phyloP scores from a whole-genome alignment of 768 basidiomycete genomes.

The Suillus subaureus region DNA sequence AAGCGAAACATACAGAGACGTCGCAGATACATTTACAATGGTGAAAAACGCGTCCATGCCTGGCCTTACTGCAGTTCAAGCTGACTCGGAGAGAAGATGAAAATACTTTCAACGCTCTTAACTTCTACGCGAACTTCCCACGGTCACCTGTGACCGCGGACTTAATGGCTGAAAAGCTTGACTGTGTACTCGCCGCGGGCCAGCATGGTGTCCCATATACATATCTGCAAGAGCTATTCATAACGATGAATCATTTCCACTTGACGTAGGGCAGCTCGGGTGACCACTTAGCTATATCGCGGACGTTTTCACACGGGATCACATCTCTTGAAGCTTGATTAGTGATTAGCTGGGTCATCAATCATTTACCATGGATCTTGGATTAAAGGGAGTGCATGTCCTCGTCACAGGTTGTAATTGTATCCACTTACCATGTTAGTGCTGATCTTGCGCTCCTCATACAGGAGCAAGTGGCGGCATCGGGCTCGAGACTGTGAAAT shows the following conservation, averaged over 20 bases:
- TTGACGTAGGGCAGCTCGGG: not conserved
- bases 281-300: slow-evolving; percentile 5
- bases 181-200: too few species aligned
- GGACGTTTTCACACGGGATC: not conserved
- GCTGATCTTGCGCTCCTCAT: not conserved
- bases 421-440: not conserved
- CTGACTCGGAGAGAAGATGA: not conserved
- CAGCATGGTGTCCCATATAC: too few species aligned
- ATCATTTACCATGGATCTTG: slow-evolving; percentile 51
- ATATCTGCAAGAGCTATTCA: not conserved
- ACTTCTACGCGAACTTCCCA: not conserved
- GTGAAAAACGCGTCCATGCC: slow-evolving; percentile 32
- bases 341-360: too few species aligned
- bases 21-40: slow-evolving; percentile 60
- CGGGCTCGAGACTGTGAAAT: slow-evolving; percentile 59
- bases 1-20: slow-evolving; percentile 67
- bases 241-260: not conserved
- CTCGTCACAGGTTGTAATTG: slow-evolving; percentile 58
- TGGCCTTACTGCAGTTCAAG: not conserved
- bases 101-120: slow-evolving; percentile 2
- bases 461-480: slow-evolving; percentile 78
- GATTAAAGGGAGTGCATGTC: slow-evolving; percentile 61
- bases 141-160: not conserved
- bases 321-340: not conserved
- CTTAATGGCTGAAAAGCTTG: not conserved